phyloP scores from a whole-genome alignment of 441 rosid genomes.

The Gossypium laxum region DNA sequence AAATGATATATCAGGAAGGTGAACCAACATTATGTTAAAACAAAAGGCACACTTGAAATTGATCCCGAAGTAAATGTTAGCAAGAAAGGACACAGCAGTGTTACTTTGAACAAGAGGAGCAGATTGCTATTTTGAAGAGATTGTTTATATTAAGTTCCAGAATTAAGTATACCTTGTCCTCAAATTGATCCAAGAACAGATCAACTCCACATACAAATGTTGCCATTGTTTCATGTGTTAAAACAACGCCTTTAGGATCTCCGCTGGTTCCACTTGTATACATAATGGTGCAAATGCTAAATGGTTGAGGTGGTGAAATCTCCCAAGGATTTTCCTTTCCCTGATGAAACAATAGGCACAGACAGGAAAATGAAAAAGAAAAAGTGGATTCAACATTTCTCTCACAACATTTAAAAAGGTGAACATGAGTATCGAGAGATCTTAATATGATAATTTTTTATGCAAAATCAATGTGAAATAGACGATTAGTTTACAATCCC shows the following conservation, averaged over 20 bases:
- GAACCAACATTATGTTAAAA: not conserved
- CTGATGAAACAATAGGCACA: constrained; percentile 26
- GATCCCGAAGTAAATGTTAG: not conserved
- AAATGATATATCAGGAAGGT: constrained; percentile 14
- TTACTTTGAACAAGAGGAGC: not conserved
- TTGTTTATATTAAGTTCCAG: not conserved
- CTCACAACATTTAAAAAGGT: not conserved
- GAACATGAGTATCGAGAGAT: not conserved
- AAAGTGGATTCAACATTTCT: not conserved
- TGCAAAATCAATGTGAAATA: not conserved
- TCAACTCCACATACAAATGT: constrained; percentile 54
- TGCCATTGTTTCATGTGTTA: constrained; percentile 65
- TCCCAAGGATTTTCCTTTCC: constrained; percentile 52
- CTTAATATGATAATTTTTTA: not conserved
- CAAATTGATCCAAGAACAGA: constrained; percentile 69
- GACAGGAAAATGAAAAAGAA: not conserved
- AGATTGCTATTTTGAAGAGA: not conserved
- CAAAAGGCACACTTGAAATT: not conserved
- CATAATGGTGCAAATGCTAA: constrained; percentile 75
- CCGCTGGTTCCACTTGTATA: constrained; percentile 96
- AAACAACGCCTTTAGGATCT: constrained; percentile 83
- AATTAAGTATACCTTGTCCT: constrained; percentile 55
- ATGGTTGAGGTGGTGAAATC: constrained; percentile 48
- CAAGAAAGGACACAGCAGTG: not conserved
- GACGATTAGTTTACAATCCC: not conserved